These are phyloP conservation scores for Chimonanthus praecox DNA, from an alignment of 164 flowering plant genomes.

Conservation along the genomic window DNA sequence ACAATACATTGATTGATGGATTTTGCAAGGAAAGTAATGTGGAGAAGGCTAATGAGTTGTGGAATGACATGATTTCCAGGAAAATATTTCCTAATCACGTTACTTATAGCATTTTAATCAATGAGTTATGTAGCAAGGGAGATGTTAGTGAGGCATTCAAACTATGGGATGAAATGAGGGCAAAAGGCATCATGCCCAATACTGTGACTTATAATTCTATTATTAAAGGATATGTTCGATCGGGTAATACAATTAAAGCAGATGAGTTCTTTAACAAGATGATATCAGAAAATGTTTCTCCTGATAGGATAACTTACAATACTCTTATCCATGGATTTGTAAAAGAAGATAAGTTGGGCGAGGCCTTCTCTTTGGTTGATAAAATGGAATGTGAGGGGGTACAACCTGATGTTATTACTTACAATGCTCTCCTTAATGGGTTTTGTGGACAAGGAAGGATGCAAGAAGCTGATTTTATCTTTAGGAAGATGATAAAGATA, in stretches of 20 bases:
- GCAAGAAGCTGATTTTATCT: constrained; percentile 58
- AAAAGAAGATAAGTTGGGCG: constrained; percentile 50
- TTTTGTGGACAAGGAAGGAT: constrained; percentile 69
- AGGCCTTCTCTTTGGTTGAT: constrained; percentile 41
- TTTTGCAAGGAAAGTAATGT: constrained; percentile 69
- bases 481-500: constrained; percentile 52
- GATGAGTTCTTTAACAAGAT: constrained; percentile 51
- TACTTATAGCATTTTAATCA: constrained; percentile 64
- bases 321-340: constrained; percentile 71
- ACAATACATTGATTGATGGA: constrained; percentile 75
- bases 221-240: constrained; percentile 69
- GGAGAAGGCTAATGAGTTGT: constrained; percentile 59
- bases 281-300: constrained; percentile 40
- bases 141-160: constrained; percentile 47
- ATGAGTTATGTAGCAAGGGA: constrained; percentile 59
- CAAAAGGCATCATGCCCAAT: constrained; percentile 56
- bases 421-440: constrained; percentile 53
- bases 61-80: constrained; percentile 53
- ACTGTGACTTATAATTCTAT: constrained; percentile 62
- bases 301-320: constrained; percentile 66
- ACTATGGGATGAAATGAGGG: constrained; percentile 85
- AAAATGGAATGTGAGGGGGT: constrained; percentile 65
- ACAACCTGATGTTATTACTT: constrained; percentile 56
- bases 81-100: constrained; percentile 49
- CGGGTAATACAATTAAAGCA: constrained; percentile 53